These are phyloP conservation scores for Golubevia sp. DNA, from an alignment of 1,284 basidiomycete species.

Conservation along the genomic window DNA sequence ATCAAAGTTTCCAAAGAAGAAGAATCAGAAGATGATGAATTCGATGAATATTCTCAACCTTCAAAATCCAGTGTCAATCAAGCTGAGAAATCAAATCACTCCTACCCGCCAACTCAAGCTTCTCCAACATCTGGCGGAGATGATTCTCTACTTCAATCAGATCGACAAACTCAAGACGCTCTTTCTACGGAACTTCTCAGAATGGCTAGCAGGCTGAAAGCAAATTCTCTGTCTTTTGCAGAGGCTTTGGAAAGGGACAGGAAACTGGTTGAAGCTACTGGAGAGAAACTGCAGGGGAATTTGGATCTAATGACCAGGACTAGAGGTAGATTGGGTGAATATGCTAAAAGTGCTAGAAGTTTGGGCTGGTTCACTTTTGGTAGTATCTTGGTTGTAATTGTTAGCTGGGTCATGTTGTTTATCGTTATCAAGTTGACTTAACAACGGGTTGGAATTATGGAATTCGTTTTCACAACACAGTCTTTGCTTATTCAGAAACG, in stretches of 20 bases:
- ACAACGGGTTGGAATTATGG: too few species aligned
- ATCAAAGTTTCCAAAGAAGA: too few species aligned
- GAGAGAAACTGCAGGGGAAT: conserved; percentile 33
- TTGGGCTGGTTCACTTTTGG: conserved; percentile 59
- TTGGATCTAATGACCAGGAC: conserved; percentile 57
- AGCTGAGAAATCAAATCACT: too few species aligned
- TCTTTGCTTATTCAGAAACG: too few species aligned
- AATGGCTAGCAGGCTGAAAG: conserved; percentile 50
- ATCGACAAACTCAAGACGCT: conserved; percentile 44
- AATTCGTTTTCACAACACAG: too few species aligned
- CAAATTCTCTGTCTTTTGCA: conserved; percentile 48
- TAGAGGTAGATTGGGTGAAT: conserved; percentile 48
- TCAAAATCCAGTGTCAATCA: too few species aligned
- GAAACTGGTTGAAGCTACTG: conserved; percentile 45
- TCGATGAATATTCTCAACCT: too few species aligned
- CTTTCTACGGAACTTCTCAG: conserved; percentile 54
- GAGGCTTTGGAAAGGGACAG: conserved; percentile 56
- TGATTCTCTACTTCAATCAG: conserved; percentile 21
- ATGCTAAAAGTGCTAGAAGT: conserved; percentile 43
- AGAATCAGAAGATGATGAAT: too few species aligned
- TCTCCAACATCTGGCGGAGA: too few species aligned
- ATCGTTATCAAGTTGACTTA: conserved; percentile 52
- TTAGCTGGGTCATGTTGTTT: conserved; percentile 57
- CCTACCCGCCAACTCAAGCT: too few species aligned
- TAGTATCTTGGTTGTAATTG: conserved; percentile 37